A percentile compares a stretch with the other conserved stretches of the same genome.
phyloP scores from a whole-genome alignment of 495 filamentous ascomycete genomes.

The Daldinia decipiens region DNA sequence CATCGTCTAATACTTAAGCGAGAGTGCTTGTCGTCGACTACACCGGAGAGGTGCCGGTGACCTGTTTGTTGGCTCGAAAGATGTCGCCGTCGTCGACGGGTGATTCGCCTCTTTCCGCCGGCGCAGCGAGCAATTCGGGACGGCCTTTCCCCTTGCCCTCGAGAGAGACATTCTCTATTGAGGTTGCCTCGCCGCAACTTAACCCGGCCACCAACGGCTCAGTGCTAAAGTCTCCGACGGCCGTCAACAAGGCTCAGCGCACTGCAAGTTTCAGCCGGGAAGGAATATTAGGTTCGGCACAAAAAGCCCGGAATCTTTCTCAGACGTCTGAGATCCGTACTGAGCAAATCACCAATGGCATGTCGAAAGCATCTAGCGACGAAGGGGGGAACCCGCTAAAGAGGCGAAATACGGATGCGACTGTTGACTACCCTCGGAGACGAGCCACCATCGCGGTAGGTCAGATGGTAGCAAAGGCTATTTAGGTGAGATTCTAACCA shows the following conservation, averaged over 20 bases:
- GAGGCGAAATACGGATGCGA: constrained; percentile 72
- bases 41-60: constrained; percentile 33
- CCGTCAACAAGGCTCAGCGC: constrained; percentile 59
- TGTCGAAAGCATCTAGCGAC: constrained; percentile 59
- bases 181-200: constrained; percentile 58
- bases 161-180: constrained; percentile 59
- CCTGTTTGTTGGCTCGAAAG: constrained; percentile 41
- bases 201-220: constrained; percentile 54
- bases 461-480: constrained; percentile 29
- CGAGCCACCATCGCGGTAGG: constrained; percentile 78
- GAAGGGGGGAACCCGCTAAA: constrained; percentile 66
- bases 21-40: constrained; percentile 29
- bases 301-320: constrained; percentile 65
- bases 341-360: constrained; percentile 54
- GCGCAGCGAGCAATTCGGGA: constrained; percentile 50
- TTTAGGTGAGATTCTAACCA: constrained; percentile 43
- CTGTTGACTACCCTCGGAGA: constrained; percentile 73
- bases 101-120: constrained; percentile 60
- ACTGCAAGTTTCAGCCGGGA: constrained; percentile 64
- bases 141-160: constrained; percentile 58
- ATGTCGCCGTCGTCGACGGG: constrained; percentile 63
- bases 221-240: constrained; percentile 61
- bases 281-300: constrained; percentile 67
- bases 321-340: constrained; percentile 60
- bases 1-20: constrained; percentile 39